Base-by-base conservation (phyloP, 179 eudicot species). In the Silene coronaria region DNA sequence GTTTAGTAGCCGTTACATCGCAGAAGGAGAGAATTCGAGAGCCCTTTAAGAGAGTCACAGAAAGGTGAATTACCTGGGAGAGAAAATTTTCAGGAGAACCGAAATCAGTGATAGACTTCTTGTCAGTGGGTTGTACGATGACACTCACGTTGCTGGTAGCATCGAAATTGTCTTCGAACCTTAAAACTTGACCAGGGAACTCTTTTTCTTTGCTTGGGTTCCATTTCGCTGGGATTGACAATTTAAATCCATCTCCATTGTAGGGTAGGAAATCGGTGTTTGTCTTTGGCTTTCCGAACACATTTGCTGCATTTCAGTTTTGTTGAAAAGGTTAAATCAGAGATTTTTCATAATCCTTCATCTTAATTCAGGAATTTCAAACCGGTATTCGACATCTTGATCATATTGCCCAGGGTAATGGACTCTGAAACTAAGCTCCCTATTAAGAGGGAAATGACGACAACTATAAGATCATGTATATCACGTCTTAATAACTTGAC, bases 201-300 rank as follows among this genome's bases (percentile, higher is more conserved):
- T 95, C 99, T 6, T 82, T 82, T 82, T 95, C 99, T 64, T 83
- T 89, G 90, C 97, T 92, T 2, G 96, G 96, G 95, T 95, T 95
- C 99, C 99, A 95, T 81, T 95, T 95, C 0, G 97, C 58, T 0
- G 99, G 99, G 13, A 92, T 60, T 10, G 65, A 67, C 26, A 95
- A 12, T 85, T 86, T 90, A 86, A 92, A 92, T 38, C 97, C 99
- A 5, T 88, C 80, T 10, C 97, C 94, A 14, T 4, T 81, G 83
- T 88, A 87, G 16, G 90, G 78, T 73, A 65, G 10, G 78, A 90
- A 95, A 9, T 95, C 99, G 3, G 99, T 94, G 87, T 90, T 84
- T 64, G 85, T 84, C 88, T 95, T 95, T 16, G 90, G 95, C 87
- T 91, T 95, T 45, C 99, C 99, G 76, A 95, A 95, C 12, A 95